Evolutionary conservation across 331 rosid species (phyloP), one percentile per base, ranked within the genome.

Genomic region (Phaseolus coccineus): DNA sequence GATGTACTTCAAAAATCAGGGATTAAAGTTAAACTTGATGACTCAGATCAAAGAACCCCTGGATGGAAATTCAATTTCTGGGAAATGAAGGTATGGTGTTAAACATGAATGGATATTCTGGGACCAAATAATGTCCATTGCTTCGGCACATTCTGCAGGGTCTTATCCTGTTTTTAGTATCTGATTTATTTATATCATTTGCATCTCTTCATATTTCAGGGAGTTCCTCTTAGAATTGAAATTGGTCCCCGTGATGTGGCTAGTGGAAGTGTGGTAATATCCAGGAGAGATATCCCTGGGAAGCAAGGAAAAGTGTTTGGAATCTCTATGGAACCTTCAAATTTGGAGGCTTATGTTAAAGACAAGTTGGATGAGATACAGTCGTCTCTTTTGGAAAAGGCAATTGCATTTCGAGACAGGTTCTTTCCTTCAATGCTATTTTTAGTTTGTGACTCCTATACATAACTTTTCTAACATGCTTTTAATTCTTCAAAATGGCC

Each of bases 61-160:
- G 98, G 98, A 56, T 94, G 98, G 98, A 94, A 94, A 85, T 94
- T 91, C 87, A 94, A 92, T 88, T 94, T 89, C 91, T 94, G 97
- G 98, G 98, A 94, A 87, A 92, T 96, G 97, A 93, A 96, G 98
- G 98, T 96, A 74, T 76, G 83, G 51, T 73, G 47, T 72, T 69
- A 30, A 66, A 69, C 69, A 61, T 80, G 30, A 62, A 59, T 62
- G 46, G 61, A 42, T 39, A 27, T 27, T 52, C 57, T 12, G 52
- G 63, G 68, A 51, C 48, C 73, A 39, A 50, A 63, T 19, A 44
- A 16, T 39, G 30, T 16, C 6, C 50, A 47, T 65, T 80, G 59
- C 12, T 75, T 76, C 63, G 44, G 56, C 7, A 51, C 33, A 59
- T 52, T 39, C 68, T 53, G 25, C 46, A 16, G 42, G 72, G 4